Conservation (phyloP, 768 basidiomycete species). For the Holtermannia corniformis region DNA sequence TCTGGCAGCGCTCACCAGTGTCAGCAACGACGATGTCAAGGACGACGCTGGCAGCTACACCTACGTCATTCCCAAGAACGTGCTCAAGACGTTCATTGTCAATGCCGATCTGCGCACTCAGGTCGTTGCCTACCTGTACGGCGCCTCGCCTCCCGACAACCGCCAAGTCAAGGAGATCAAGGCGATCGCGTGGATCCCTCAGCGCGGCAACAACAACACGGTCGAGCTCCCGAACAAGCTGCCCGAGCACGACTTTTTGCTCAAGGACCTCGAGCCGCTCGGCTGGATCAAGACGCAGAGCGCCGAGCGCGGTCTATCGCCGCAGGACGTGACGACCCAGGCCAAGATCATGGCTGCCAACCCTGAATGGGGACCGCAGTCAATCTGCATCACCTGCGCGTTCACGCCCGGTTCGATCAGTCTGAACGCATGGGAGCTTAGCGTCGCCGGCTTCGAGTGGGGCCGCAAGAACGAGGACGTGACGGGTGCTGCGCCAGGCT, state of each 20-base stretch:
- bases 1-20: not conserved
- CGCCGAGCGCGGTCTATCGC: conserved; percentile 79
- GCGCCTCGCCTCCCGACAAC: conserved; percentile 86
- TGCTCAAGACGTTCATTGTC: conserved; percentile 84
- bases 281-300: conserved; percentile 94
- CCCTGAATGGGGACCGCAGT: conserved; percentile 85
- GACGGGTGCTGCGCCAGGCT: conserved; percentile 57
- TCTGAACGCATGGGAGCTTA: conserved; percentile 80
- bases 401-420: conserved; percentile 98
- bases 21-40: conserved; percentile 85
- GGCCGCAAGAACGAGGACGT: conserved; percentile 86
- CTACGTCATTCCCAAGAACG: conserved; percentile 94
- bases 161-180: conserved; percentile 98
- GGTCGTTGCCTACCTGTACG: conserved; percentile 88
- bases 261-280: conserved; percentile 88
- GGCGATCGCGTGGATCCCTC: conserved; percentile 90
- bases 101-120: conserved; percentile 92
- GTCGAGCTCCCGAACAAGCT: conserved; percentile 83
- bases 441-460: conserved; percentile 94
- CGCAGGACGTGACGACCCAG: conserved; percentile 85
- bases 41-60: conserved; percentile 93
- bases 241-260: conserved; percentile 86
- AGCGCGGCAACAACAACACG: conserved; percentile 87
- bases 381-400: conserved; percentile 85
- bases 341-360: conserved; percentile 96